Evolutionary conservation across 2,329 filamentous ascomycete genomes (phyloP).

Genomic region (Diaporthe citrichinensis): DNA sequence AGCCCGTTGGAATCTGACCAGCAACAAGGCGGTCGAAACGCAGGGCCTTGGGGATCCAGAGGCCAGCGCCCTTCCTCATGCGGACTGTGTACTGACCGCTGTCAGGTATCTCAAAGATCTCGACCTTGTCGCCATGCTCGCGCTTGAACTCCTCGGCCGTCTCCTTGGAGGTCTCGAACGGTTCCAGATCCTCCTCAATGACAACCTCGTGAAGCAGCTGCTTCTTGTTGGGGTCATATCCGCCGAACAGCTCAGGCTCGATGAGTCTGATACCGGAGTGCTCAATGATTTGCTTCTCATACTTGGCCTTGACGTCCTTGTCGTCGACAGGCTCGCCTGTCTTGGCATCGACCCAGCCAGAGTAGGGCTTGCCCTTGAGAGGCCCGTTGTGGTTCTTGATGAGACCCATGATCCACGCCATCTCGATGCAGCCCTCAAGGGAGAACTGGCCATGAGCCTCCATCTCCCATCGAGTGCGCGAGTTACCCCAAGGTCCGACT

Average conservation of each 20-base stretch:
- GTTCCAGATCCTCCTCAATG: slow-evolving; percentile 96
- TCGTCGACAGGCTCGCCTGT: slow-evolving; percentile 95
- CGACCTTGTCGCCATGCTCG: slow-evolving; percentile 96
- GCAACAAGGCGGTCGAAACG: slow-evolving; percentile 97
- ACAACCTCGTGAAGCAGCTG: slow-evolving; percentile 98
- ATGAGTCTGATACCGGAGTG: slow-evolving; percentile 98
- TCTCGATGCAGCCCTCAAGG: slow-evolving; percentile 96
- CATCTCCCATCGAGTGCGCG: slow-evolving; percentile 99
- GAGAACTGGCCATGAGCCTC: slow-evolving; percentile 97
- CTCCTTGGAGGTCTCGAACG: slow-evolving; percentile 97
- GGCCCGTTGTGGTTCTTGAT: slow-evolving; percentile 99
- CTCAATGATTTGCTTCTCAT: slow-evolving; percentile 96
- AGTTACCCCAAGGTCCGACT: slow-evolving; percentile 98
- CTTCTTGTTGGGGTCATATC: slow-evolving; percentile 99
- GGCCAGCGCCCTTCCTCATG: slow-evolving; percentile 93
- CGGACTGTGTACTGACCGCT: slow-evolving; percentile 95
- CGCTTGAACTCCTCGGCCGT: slow-evolving; percentile 97
- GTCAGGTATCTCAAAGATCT: slow-evolving; percentile 95
- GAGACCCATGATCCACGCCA: slow-evolving; percentile 99
- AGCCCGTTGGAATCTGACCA: slow-evolving; percentile 96
- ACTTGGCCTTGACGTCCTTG: slow-evolving; percentile 97
- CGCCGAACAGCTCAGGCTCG: slow-evolving; percentile 95
- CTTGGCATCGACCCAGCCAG: slow-evolving; percentile 97
- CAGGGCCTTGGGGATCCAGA: slow-evolving; percentile 97
- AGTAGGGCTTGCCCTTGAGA: slow-evolving; percentile 96